phyloP scores from a whole-genome alignment of 2,329 filamentous ascomycete genomes.

The Colletotrichum sp. region DNA sequence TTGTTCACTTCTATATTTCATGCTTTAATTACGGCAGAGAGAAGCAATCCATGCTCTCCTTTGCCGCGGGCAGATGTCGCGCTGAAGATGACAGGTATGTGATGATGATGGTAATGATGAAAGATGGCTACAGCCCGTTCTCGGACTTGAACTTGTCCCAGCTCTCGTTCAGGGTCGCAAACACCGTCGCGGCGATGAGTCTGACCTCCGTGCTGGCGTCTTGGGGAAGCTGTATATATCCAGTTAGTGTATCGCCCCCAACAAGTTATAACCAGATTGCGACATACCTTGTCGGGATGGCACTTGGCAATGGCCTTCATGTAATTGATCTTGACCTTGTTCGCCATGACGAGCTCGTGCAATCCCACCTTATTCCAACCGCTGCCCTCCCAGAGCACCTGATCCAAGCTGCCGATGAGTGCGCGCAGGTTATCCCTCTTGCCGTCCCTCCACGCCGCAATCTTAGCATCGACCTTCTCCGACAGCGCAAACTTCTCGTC shows the following conservation, averaged over 20 bases:
- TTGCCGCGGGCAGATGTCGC: background rate
- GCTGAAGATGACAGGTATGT: background rate
- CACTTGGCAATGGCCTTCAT: conserved; percentile 99
- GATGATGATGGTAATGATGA: background rate
- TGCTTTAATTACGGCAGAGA: background rate
- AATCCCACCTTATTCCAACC: conserved; percentile 98
- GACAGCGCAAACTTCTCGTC: conserved; percentile 91
- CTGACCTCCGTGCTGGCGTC: conserved; percentile 68
- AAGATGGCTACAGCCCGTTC: conserved; percentile 60
- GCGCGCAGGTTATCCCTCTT: conserved; percentile 93
- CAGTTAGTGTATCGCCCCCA: background rate
- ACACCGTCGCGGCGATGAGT: conserved; percentile 69
- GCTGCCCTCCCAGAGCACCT: conserved; percentile 87
- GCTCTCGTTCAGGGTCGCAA: conserved; percentile 72
- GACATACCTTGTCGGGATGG: conserved; percentile 93
- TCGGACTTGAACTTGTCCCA: conserved; percentile 77
- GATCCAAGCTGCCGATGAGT: conserved; percentile 83
- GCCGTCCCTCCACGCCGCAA: conserved; percentile 84
- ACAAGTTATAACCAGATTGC: accelerated
- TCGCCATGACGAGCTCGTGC: conserved; percentile 89
- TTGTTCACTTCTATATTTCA: conserved; percentile 3
- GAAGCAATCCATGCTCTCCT: background rate
- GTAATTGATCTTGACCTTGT: conserved; percentile 95
- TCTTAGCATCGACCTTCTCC: conserved; percentile 81
- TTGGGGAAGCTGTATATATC: conserved; percentile 57